Percentiles rank a stretch among this genome's conserved stretches.
These are phyloP conservation scores for Mortierella sp. DNA, from an alignment of 371 early-diverging fungal genomes.

Conservation along the genomic window DNA sequence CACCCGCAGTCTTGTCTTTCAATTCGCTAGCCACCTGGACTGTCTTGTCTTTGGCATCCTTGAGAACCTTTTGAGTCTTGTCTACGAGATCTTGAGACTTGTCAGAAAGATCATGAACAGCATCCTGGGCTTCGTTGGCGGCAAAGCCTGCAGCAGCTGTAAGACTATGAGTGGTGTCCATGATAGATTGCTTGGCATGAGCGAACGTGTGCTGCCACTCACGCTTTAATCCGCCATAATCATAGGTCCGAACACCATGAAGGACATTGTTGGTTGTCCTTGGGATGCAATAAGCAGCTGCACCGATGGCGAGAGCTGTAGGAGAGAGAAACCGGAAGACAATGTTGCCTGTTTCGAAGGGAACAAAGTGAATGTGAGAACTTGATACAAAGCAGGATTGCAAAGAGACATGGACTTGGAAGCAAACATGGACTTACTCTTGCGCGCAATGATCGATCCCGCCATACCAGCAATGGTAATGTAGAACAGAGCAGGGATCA, in stretches of 20 bases:
- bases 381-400: conserved; percentile 1
- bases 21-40: conserved; percentile 23
- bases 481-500: conserved; percentile 41
- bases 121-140: conserved; percentile 18
- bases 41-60: conserved; percentile 29
- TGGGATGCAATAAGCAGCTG: conserved; percentile 42
- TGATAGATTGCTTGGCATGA: conserved; percentile 24
- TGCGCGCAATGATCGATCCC: conserved; percentile 40
- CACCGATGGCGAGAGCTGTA: conserved; percentile 30
- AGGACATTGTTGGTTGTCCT: conserved; percentile 46
- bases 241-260: conserved; percentile 21
- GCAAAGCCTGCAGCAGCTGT: conserved; percentile 10
- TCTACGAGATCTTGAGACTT: conserved; percentile 30
- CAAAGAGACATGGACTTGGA: neutral
- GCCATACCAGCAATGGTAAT: conserved; percentile 33
- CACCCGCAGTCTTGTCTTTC: conserved; percentile 10
- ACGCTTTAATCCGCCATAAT: conserved; percentile 22
- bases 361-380: too few relatives aligned
- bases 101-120: conserved; percentile 28
- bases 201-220: conserved; percentile 28
- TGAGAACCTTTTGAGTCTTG: conserved; percentile 21
- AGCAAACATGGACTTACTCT: conserved; percentile 25
- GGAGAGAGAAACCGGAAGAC: conserved; percentile 40
- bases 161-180: conserved; percentile 22
- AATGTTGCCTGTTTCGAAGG: conserved; percentile 43